Base-by-base conservation (phyloP, 345 rosid genomes). In the Melastoma malabathricum region DNA sequence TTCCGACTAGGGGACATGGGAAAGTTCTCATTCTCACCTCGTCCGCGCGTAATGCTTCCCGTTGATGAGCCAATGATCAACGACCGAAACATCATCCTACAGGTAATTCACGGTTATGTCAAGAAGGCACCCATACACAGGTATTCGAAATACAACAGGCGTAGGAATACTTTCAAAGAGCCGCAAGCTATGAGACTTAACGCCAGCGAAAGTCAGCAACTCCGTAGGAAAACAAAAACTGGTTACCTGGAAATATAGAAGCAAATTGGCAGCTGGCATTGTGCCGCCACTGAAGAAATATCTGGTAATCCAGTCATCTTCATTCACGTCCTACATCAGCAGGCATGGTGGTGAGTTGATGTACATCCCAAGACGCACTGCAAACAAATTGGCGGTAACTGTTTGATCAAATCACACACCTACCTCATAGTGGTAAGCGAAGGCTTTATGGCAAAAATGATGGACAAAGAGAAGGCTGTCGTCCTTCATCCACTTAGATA, bases 281-380 rank as follows among this genome's bases (percentile, higher is more conserved):
- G 94, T 83, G 47, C 94, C 92, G 48, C 94, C 96, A 0, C 77
- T 76, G 60, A 90, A 83, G 85, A 86, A 90, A 68, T 86, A 62
- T 68, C 81, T 73, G 47, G 92, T 78, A 47, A 86, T 86, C 96
- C 98, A 83, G 60, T 86, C 98, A 53, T 82, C 98, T 51, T 82
- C 98, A 64, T 82, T 78, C 60, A 69, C 48, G 59, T 81, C 96
- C 96, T 81, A 50, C 25, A 31, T 3, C n/a, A 13, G 31, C 46
- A 56, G 18, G n/a, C 10, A 13, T 10, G 20, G 44, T 20, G 14
- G 44, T 18, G n/a, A 54, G n/a, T 17, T 43, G 13, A 15, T 54
- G 15, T 41, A 14, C 49, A 27, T 1, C 9, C 5, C 5, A 29
- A 29, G 38, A 29, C 5, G 6, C 38, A 29, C 38, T 29, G 9